phyloP scores from a whole-genome alignment of 2,329 filamentous ascomycete genomes.

The Fusarium burgessii region DNA sequence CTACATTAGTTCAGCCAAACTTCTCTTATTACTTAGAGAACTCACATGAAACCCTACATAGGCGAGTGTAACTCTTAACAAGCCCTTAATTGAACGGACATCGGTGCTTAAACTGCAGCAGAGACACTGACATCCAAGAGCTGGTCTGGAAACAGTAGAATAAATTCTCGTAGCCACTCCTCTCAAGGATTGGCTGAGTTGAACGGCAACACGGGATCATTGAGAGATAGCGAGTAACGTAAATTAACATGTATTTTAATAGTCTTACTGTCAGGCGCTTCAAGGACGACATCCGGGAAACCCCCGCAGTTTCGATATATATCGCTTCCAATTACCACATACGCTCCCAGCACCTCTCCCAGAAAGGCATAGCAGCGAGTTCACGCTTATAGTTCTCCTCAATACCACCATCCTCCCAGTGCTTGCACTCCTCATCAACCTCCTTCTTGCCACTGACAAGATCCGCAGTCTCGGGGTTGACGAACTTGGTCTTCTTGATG shows the following conservation, averaged over 20 bases:
- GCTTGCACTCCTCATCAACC: constrained; percentile 67
- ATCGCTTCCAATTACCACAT: constrained; percentile 50
- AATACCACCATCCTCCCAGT: constrained; percentile 60
- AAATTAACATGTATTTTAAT: constrained; percentile 5
- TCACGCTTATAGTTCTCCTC: constrained; percentile 58
- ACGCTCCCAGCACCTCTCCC: constrained; percentile 53
- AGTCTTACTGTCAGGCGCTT: neutral
- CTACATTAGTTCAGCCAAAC: no score
- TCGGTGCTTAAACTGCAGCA: no score
- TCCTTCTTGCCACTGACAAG: constrained; percentile 69
- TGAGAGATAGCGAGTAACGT: neutral
- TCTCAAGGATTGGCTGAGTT: no score
- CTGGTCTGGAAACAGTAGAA: no score
- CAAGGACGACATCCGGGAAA: neutral
- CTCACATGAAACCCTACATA: no score
- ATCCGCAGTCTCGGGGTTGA: constrained; percentile 40
- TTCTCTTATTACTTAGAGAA: no score
- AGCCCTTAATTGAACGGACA: no score
- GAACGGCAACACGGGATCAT: neutral
- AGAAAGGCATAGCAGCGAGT: constrained; percentile 53
- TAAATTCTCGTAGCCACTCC: no score
- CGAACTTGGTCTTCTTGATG: constrained; percentile 62
- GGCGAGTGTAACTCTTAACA: no score
- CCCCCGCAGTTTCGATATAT: neutral
- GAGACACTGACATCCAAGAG: no score